Base-by-base conservation (phyloP, 2,329 filamentous ascomycete species). In the Sarocladium kiliense region DNA sequence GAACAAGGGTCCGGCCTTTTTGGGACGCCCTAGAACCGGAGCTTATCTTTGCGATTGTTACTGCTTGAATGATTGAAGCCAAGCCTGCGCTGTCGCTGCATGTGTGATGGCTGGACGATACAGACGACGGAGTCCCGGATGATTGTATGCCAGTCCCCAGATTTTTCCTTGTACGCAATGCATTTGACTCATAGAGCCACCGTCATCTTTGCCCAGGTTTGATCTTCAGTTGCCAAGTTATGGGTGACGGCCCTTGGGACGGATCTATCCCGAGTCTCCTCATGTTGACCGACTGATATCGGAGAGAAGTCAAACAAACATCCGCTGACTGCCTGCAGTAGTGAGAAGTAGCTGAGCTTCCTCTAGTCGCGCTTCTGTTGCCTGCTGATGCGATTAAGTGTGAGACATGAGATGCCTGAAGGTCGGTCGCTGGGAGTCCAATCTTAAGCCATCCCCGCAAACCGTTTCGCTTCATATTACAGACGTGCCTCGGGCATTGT, bases 1-100 rank as follows among this genome's bases (percentile, higher is more conserved):
- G 47, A 36, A 53, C 50, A 21, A 41, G 50, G 50, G 50, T 53
- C 10, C n/a, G 32, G n/a, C 32, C 50, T 19, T 11, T 26, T 53
- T 53, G 34, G 50, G 50, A 53, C 14, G 34, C 27, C 36, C n/a
- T 9, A 34, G 10, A 7, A 6, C 23, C 23, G 11, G 27, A 25
- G 4, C 50, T 53, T 53, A 53, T 53, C 50, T 39, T 41, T 41
- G 14, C 7, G 14, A 34, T 27, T 41, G 50, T 19, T 5, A 10
- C 19, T 36, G 34, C 19, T 25, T 37, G 27, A 37, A 9, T n/a
- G 21, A 7, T 12, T 21, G 44, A 27, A 11, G 21, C 19, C 3
- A 25, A 16, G 41, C 18, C 12, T 45, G 19, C 21, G 25, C 4
- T 5, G 36, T 39, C 25, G 41, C 41, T 10, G 19, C 10, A 45